Evolutionary conservation across 768 basidiomycete species (phyloP).

Genomic region (Mycena vulgaris): DNA sequence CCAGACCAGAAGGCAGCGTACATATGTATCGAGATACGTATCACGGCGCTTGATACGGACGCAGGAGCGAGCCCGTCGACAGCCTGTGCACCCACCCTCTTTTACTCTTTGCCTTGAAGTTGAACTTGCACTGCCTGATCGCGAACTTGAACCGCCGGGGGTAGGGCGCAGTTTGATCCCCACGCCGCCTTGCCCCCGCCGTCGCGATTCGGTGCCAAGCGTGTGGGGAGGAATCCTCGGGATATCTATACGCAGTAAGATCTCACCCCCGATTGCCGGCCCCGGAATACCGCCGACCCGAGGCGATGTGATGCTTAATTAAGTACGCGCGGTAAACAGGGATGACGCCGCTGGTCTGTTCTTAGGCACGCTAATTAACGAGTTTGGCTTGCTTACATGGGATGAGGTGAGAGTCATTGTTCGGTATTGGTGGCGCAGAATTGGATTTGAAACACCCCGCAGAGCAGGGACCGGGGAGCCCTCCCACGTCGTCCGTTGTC

Average conservation of each 20-base stretch:
- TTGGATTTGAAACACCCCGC: neutral
- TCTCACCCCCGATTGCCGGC: conserved; percentile 12
- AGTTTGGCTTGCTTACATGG: too few relatives aligned
- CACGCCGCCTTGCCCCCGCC: conserved; percentile 3
- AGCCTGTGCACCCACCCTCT: too few relatives aligned
- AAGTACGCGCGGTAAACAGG: conserved; percentile 4
- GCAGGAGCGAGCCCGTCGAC: too few relatives aligned
- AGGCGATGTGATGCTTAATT: neutral
- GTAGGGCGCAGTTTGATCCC: too few relatives aligned
- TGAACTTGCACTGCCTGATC: too few relatives aligned
- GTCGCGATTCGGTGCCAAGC: neutral
- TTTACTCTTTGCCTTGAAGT: too few relatives aligned
- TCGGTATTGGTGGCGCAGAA: neutral
- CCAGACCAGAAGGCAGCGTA: too few relatives aligned
- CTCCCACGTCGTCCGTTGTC: neutral
- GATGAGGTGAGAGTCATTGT: too few relatives aligned
- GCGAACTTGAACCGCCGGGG: too few relatives aligned
- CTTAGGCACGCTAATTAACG: neutral
- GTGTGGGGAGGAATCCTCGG: conserved; percentile 3
- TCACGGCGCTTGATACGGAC: too few relatives aligned
- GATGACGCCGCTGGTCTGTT: neutral
- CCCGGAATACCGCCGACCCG: conserved; percentile 2
- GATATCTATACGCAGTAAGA: conserved; percentile 36
- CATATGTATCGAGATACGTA: too few relatives aligned
- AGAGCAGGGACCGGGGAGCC: neutral